Base-by-base conservation (phyloP, 257 asterid genomes). In the Nicotiana paniculata region DNA sequence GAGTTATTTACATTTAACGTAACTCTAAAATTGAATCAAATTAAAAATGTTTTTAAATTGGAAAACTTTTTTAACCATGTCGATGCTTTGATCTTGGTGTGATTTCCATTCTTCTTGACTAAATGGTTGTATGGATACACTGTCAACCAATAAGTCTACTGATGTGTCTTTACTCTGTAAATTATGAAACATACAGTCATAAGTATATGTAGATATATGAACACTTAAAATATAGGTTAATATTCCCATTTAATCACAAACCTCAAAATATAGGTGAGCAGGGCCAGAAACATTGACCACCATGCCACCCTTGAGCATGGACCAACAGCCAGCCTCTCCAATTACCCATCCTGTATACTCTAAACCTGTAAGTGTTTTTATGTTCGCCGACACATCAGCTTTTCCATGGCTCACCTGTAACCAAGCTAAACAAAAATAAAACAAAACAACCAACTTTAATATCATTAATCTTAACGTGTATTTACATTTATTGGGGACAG, bases 41-140 rank as follows among this genome's bases (percentile, higher is more conserved):
- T 12, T 26, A 28, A 57, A 6, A 57, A 17, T 57, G 24, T 57
- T 57, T 5, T 4, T 4, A 57, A 57, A 57, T 7, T 4, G 13
- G 15, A 28, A n/a, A 35, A 28, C 6, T 4, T 11, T 54, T 4
- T 11, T 54, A 57, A 87, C 88, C 83, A 48, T 75, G 7, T 84
- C 79, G 65, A 84, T 64, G 77, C 64, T 80, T 3, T 57, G 48
- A 5, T 82, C 61, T 48, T 87, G 88, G 82, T 87, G 90, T 39
- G 86, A 77, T 64, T 77, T 72, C 86, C 90, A 87, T 46, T 87
- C 86, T 66, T 82, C 79, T 1, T 75, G 67, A 35, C 86, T 79
- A 77, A 87, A 85, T 85, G 84, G 90, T 57, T 87, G 90, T 83
- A 85, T 46, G n/a, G 88, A 82, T 55, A 85, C 55, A 51, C 69